Base-by-base conservation (phyloP, 1,139 yeast genomes). In the Kazachstania sp. region DNA sequence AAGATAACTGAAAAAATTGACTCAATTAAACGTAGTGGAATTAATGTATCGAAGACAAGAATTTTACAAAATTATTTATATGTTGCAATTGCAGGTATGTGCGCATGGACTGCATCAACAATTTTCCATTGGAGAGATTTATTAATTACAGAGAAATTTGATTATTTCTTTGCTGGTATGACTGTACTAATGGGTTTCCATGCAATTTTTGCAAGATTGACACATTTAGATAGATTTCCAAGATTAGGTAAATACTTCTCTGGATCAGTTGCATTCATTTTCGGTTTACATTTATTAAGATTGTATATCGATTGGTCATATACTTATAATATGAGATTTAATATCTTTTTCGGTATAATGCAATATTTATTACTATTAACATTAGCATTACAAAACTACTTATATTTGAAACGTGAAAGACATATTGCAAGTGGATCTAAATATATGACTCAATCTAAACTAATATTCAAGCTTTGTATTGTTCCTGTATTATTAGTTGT, bases 261-360 rank as follows among this genome's bases (percentile, higher is more conserved):
- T 0, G 42, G 62, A 0, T 43, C 68, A 0, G 81, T 90, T 51
- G 47, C 71, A 0, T 49, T 68, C 0, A 61, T 64, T 9, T 87
- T 86, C 55, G 37, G 70, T 1, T 69, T 72, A 15, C 98, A 92
- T 64, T 72, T 92, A 9, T 65, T 75, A 43, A 74, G 92, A 52
- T 71, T 92, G 42, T 73, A 82, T 37, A 64, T 77, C 13, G 83
- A 82, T 57, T 92, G 97, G 90, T 84, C 88, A 52, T 92, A 92
- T 66, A 81, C 95, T 1, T 92, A 92, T 66, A 92, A 92, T 68
- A 92, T 92, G 97, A 75, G 79, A 57, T 95, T 95, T 30, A 92
- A 94, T 59, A 81, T 92, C 2, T 65, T 75, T 1, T 75, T 87
- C 46, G 98, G 97, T 0, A 51, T 87, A 2, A 53, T 82, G 4